Base-by-base conservation (phyloP, 1,284 basidiomycete genomes). In the Rhodotorula glutinis region DNA sequence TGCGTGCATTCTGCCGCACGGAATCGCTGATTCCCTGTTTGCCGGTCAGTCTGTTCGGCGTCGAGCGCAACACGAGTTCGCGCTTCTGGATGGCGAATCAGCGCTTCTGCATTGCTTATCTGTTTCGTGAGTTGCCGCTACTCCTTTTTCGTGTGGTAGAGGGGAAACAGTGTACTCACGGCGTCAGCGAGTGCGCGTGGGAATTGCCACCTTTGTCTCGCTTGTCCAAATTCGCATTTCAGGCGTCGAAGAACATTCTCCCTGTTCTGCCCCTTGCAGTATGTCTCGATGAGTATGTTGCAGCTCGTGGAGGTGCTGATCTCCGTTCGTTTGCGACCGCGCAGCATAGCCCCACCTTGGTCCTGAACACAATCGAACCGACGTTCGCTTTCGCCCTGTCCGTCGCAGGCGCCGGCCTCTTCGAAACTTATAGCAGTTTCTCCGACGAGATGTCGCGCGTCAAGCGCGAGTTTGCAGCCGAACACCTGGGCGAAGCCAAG, bases 391-490 rank as follows among this genome's bases (percentile, higher is more conserved):
- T 61, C 44, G 60, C 53, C 2, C 30, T 61, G 19, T 47, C 43
- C 9, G 60, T 61, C n/a, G 52, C 44, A 13, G 60, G 60, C 43
- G 60, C 60, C 44, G 60, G 60, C 30, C n/a, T 54, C 17, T 61
- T 61, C 44, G n/a, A 46, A 43, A 47, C 43, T 25, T 38, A 33
- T 16, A 14, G 8, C 4, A 29, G 17, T 5, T 61, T 61, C 53
- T 33, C n/a, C 43, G 17, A 54, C 13, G 43, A 54, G 40, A 53
- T 61, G 30, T 27, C 43, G 23, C 60, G 53, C 44, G 33, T 38
- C 30, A 61, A 61, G 53, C 60, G 60, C 23, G 53, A 54, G 3
- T 61, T 61, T 5, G 53, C 60, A 16, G 60, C 53, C 13, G 60
- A 54, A 27, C 53, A 47, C 19, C 53, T 61, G 2, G 14, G n/a